Evolutionary conservation across 1,284 basidiomycete species (phyloP), one percentile per base, ranked within the genome.

Genomic region (Taiwanofungus camphoratus): DNA sequence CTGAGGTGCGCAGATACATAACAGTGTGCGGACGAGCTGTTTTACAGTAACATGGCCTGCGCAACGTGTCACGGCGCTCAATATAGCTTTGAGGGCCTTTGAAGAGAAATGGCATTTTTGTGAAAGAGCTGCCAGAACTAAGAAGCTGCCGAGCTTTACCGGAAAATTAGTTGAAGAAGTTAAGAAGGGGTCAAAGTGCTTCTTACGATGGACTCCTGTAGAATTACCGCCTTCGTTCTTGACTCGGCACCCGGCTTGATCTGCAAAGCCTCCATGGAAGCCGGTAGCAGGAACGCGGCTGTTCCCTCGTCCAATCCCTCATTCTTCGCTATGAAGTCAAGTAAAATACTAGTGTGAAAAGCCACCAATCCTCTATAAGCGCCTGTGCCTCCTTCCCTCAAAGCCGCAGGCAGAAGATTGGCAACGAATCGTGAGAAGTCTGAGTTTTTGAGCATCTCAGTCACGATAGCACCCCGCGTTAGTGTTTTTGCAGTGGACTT

Each of bases 261-360:
- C 27, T 78, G 73, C 38, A 87, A 58, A 1, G 81, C 79, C 23
- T 74, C 72, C 11, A 85, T 57, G 8, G 82, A 60, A 0, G 82
- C 76, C 11, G 83, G 76, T 0, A 89, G 60, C 5, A 87, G 46
- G 53, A 76, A 75, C 0, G 79, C 80, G 15, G 82, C 62, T 0
- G 73, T 70, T 7, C 75, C 78, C 58, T 87, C 82, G 49, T 82
- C 74, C n/a, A 87, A 52, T 4, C 54, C 52, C 46, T 77, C 70
- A 42, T 56, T 66, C 21, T 74, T 68, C 24, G 79, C 76, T 35
- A 96, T 69, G 53, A 88, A 90, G 39, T 92, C 91, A 20, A 95
- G 77, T 35, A 94, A 67, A 0, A 78, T 79, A 3, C 89, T 82
- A 3, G 84, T 77, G 67, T 92, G 92, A 66, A 98, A 98, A 0